Evolutionary conservation across 2,329 filamentous ascomycete genomes (phyloP).

Genomic region (Cordyceps cicadae): DNA sequence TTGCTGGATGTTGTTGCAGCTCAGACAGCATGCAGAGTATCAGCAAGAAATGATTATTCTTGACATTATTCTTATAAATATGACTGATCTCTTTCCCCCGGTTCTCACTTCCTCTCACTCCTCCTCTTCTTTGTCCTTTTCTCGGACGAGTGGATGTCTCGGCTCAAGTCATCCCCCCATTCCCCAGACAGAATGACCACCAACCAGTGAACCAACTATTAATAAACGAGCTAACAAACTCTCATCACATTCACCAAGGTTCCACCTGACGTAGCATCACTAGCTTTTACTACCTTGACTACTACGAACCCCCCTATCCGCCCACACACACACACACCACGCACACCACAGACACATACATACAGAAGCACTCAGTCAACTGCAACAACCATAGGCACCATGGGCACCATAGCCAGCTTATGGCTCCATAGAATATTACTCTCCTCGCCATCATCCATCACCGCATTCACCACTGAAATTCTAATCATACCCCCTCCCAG

Average conservation of each 20-base stretch:
- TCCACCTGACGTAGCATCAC: slow-evolving; percentile 8
- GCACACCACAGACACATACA: too few species aligned
- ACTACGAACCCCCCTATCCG: too few species aligned
- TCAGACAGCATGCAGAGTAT: background rate
- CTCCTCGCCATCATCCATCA: background rate
- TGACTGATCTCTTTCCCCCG: background rate
- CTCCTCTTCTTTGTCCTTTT: background rate
- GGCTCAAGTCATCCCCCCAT: background rate
- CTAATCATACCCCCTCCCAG: background rate
- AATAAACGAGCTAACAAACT: too few species aligned
- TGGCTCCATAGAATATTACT: slow-evolving; percentile 9
- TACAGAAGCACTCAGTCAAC: too few species aligned
- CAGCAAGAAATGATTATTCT: background rate
- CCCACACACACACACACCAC: too few species aligned
- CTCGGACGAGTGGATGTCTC: slow-evolving; percentile 13
- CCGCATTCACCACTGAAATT: background rate
- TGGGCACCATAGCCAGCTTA: background rate
- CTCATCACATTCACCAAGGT: background rate
- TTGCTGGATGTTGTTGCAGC: background rate
- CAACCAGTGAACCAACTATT: background rate
- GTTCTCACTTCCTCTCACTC: background rate
- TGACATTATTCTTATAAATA: background rate
- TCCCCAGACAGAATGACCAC: background rate
- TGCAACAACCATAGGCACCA: too few species aligned
- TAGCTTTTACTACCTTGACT: background rate